These are phyloP conservation scores for Cadophora sp. DNA, from an alignment of 2,329 filamentous ascomycete species.

Conservation along the genomic window DNA sequence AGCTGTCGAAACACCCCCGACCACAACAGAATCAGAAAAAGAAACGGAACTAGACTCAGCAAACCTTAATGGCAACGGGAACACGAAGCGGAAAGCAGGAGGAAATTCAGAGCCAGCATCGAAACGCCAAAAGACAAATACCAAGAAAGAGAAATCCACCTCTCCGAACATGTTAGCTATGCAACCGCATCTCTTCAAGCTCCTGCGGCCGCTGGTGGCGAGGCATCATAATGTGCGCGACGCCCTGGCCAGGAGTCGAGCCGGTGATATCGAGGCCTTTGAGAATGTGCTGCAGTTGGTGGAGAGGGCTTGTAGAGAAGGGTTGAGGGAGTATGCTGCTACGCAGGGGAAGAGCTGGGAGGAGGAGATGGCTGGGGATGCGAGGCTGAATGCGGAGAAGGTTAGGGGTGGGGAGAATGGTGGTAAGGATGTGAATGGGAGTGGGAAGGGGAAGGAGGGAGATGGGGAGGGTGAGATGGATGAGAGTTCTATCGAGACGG, in stretches of 20 bases:
- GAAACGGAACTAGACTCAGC: neutral
- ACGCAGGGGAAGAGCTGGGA: constrained; percentile 58
- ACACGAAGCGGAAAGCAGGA: constrained; percentile 32
- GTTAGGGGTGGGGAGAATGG: constrained; percentile 52
- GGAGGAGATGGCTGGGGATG: constrained; percentile 46
- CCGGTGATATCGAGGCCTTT: constrained; percentile 76
- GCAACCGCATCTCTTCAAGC: constrained; percentile 92
- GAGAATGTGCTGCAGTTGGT: constrained; percentile 79
- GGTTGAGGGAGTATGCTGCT: constrained; percentile 70
- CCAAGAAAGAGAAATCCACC: constrained; percentile 45
- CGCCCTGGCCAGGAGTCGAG: constrained; percentile 72
- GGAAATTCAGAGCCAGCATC: constrained; percentile 42
- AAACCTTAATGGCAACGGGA: neutral
- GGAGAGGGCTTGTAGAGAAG: constrained; percentile 76
- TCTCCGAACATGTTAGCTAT: constrained; percentile 76
- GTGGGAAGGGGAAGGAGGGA: constrained; percentile 45
- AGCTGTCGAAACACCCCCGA: constrained; percentile 41
- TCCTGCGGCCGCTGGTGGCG: constrained; percentile 82
- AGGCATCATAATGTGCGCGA: constrained; percentile 85
- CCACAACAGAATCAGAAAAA: neutral
- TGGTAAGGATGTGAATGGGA: constrained; percentile 47
- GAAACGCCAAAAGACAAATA: constrained; percentile 51
- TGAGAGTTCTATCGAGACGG: constrained; percentile 69
- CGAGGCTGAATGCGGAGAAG: constrained; percentile 39
- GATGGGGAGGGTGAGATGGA: constrained; percentile 43